These are phyloP conservation scores for Cladosporium sp. DNA, from an alignment of 2,329 filamentous ascomycete genomes.

Conservation along the genomic window DNA sequence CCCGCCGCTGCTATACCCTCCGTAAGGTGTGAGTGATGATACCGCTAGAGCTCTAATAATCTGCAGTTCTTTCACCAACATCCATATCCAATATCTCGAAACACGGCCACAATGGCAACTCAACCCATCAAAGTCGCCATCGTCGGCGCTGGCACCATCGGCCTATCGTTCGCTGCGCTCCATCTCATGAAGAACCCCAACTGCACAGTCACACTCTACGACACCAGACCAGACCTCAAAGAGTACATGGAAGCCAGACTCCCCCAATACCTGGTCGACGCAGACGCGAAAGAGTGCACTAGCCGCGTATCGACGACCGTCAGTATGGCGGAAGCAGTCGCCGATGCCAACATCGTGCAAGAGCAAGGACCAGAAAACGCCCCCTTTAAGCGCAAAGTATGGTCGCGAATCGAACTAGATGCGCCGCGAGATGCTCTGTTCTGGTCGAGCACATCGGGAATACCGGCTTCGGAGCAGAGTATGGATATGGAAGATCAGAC, in stretches of 20 bases:
- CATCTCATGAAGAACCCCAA: constrained; percentile 49
- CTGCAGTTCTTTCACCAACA: neutral
- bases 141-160: constrained; percentile 53
- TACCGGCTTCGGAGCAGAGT: constrained; percentile 54
- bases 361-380: constrained; percentile 60
- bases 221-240: constrained; percentile 51
- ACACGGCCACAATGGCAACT: neutral
- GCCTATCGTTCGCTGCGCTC: constrained; percentile 57
- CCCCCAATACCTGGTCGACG: constrained; percentile 43
- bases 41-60: neutral
- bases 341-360: constrained; percentile 54
- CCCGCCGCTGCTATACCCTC: neutral
- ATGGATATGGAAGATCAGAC: constrained; percentile 43
- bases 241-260: constrained; percentile 46
- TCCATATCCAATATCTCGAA: neutral
- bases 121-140: constrained; percentile 36
- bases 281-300: constrained; percentile 31
- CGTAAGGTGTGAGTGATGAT: no score
- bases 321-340: constrained; percentile 46
- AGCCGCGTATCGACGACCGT: constrained; percentile 40
- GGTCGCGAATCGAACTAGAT: constrained; percentile 52
- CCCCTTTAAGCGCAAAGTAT: constrained; percentile 53
- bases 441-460: constrained; percentile 61
- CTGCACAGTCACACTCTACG: constrained; percentile 50
- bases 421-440: constrained; percentile 50